Base-by-base conservation (phyloP, 2,329 filamentous ascomycete genomes). In the Neofusicoccum umdonicola region DNA sequence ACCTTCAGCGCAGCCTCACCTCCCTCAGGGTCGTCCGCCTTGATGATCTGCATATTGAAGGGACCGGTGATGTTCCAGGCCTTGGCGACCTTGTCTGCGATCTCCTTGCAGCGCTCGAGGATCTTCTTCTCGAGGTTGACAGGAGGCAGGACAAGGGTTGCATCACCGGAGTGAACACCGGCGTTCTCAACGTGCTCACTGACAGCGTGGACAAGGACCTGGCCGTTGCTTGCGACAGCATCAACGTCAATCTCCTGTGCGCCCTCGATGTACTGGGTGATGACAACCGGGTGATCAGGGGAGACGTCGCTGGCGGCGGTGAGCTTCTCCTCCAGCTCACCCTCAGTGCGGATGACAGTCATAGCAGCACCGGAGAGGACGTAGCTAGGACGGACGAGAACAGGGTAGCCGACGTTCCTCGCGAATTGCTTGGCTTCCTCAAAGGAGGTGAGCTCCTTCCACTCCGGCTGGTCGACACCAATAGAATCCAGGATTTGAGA, bases 11-110 rank as follows among this genome's bases (percentile, higher is more conserved):
- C 84, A 39, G 91, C 87, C 74, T 90, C 86, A 64, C 89, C 89
- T 65, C 90, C 90, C 66, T 91, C 88, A 37, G 90, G 87, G 73
- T 90, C 83, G 12, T 91, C 85, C 41, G 91, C 92, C 83, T 96
- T 96, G 86, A 99, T 98, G 80, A 99, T 96, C 77, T 99, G 95
- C 94, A 99, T 98, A 86, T 99, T 99, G 88, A 98, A 99, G 66
- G 95, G 95, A 63, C 95, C 95, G 19, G 93, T 98, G 78, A 98
- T 98, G 74, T 86, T 93, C 92, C 94, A 97, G 54, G 95, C 95
- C 81, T 95, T 91, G 69, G 95, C 95, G 61, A 99, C 93, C 86
- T 97, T 98, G 79, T 93, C 81, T 15, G 95, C 94, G 71, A 99
- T 98, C 71, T 92, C 92, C 87, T 97, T 98, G 74, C 97, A 87